Percentiles rank a stretch among this genome's conserved stretches.
Conservation (phyloP, 805 yeast species). For the Kazachstania psychrophila region DNA sequence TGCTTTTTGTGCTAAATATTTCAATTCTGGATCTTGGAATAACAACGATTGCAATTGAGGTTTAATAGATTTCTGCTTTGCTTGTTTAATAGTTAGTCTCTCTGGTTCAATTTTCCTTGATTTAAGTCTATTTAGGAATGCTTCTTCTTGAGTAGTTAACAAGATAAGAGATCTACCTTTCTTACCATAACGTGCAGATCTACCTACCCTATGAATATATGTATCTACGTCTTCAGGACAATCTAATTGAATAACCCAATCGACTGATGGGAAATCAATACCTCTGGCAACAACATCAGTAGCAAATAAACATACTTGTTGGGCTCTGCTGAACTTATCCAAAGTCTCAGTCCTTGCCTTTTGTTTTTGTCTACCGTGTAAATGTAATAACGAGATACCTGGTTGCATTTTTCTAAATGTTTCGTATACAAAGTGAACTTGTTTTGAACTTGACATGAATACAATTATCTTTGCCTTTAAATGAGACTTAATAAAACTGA, state of each 20-base stretch:
- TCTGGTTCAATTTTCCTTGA: conserved; percentile 59
- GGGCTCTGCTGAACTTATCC: conserved; percentile 64
- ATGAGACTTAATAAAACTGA: conserved; percentile 81
- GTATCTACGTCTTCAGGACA: conserved; percentile 88
- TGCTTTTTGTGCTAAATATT: conserved; percentile 91
- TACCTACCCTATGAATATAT: conserved; percentile 83
- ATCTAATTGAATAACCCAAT: conserved; percentile 90
- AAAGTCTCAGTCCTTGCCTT: conserved; percentile 81
- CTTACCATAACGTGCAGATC: conserved; percentile 82
- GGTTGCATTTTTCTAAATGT: conserved; percentile 82
- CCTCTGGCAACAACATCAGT: conserved; percentile 92
- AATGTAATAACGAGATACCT: conserved; percentile 76
- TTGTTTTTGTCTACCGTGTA: conserved; percentile 87
- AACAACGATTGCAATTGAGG: conserved; percentile 83
- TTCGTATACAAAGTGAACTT: conserved; percentile 84
- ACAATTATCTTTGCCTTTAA: conserved; percentile 71
- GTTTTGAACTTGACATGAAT: conserved; percentile 79
- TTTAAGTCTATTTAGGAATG: conserved; percentile 55
- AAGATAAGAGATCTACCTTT: conserved; percentile 73
- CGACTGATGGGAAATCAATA: conserved; percentile 83
- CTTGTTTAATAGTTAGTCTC: conserved; percentile 62
- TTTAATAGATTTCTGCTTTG: conserved; percentile 62
- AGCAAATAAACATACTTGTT: conserved; percentile 73
- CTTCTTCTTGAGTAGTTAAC: conserved; percentile 75
- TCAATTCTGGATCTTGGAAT: conserved; percentile 84